A percentile compares a stretch with the other conserved stretches of the same genome.
These are phyloP conservation scores for Termitomyces sp. DNA, from an alignment of 1,284 basidiomycete species.

Conservation along the genomic window DNA sequence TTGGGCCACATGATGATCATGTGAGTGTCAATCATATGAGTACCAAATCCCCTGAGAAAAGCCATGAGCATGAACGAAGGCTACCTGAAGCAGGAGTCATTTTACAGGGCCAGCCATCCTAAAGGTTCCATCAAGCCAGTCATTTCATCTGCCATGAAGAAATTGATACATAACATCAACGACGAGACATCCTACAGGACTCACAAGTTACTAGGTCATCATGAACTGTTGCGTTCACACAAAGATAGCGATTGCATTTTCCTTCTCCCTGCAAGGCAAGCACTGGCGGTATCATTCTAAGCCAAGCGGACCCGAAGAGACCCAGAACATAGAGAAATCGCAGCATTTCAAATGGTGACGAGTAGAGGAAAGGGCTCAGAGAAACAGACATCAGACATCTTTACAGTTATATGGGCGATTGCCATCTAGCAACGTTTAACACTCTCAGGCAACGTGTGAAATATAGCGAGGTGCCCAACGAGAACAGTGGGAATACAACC, in stretches of 20 bases:
- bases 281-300: conserved; percentile 16
- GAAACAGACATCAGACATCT: neutral
- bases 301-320: conserved; percentile 11
- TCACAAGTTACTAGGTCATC: conserved; percentile 41
- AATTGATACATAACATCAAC: neutral
- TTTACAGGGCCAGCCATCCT: conserved; percentile 55
- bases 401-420: conserved; percentile 4
- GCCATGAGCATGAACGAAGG: conserved; percentile 6
- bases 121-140: conserved; percentile 37
- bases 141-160: conserved; percentile 36
- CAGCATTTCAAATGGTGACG: conserved; percentile 6
- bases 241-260: conserved; percentile 39
- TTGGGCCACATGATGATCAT: conserved; percentile 46
- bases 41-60: conserved; percentile 47
- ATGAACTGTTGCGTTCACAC: conserved; percentile 39
- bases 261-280: conserved; percentile 35
- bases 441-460: conserved; percentile 20
- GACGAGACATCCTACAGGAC: conserved; percentile 14
- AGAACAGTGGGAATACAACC: conserved; percentile 20
- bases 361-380: neutral
- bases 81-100: neutral
- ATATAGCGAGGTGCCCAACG: conserved; percentile 17
- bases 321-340: conserved; percentile 11
- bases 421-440: neutral
- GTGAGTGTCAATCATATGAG: conserved; percentile 40